phyloP scores from a whole-genome alignment of 139 green algal species.

The Chlamydomonas applanata region DNA sequence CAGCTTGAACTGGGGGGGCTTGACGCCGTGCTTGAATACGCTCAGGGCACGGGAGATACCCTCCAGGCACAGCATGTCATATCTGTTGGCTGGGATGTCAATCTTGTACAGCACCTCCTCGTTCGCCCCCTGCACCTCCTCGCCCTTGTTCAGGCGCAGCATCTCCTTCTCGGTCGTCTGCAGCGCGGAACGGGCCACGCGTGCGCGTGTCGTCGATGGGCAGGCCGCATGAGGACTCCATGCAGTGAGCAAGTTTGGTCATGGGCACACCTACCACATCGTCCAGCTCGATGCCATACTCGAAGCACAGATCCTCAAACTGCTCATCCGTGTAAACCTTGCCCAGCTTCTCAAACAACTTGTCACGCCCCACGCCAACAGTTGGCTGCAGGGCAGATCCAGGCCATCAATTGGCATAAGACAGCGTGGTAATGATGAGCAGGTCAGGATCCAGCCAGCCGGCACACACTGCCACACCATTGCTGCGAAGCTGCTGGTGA shows the following conservation, averaged over 20 bases:
- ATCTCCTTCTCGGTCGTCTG: constrained; percentile 92
- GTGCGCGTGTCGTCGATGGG: background rate
- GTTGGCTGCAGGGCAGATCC: constrained; percentile 56
- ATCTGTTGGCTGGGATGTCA: constrained; percentile 98
- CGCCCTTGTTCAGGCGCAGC: constrained; percentile 46
- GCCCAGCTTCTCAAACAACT: constrained; percentile 87
- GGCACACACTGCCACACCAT: no score
- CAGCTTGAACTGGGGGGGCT: constrained; percentile 71
- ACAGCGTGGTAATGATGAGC: background rate
- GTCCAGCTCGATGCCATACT: constrained; percentile 98
- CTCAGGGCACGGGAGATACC: constrained; percentile 94
- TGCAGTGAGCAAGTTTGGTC: no score
- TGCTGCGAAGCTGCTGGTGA: no score
- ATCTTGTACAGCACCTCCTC: constrained; percentile 99
- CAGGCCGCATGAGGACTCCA: background rate
- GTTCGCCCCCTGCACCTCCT: constrained; percentile 25
- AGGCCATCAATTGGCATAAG: background rate
- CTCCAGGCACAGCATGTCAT: constrained; percentile 99
- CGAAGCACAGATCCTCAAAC: constrained; percentile 98
- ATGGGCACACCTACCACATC: constrained; percentile 81
- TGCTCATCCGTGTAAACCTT: constrained; percentile 90
- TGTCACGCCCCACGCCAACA: constrained; percentile 85
- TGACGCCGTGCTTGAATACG: constrained; percentile 83
- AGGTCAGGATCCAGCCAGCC: background rate
- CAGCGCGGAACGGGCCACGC: background rate